A percentile compares a stretch with the other conserved stretches of the same genome.
Evolutionary conservation across 768 basidiomycete species (phyloP).

Genomic region (Hygrophoropsis aurantiaca): DNA sequence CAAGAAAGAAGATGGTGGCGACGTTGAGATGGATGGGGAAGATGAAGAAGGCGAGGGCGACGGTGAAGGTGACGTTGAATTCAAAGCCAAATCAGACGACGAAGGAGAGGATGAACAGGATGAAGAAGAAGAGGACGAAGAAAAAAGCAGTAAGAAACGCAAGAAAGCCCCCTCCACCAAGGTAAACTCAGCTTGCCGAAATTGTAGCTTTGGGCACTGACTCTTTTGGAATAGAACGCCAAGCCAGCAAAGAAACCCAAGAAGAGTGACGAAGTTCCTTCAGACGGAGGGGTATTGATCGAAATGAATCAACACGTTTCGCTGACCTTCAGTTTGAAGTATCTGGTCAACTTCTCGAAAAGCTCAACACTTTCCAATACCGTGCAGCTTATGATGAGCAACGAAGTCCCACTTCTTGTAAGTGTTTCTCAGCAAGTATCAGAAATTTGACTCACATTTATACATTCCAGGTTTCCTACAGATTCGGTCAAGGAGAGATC

Average conservation of each 20-base stretch:
- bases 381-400: conserved; percentile 87
- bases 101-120: conserved; percentile 48
- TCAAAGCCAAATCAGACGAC: conserved; percentile 44
- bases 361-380: conserved; percentile 68
- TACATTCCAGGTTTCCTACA: conserved; percentile 71
- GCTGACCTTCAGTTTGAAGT: conserved; percentile 94
- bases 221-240: conserved; percentile 24
- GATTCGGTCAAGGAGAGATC: conserved; percentile 85
- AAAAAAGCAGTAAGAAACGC: conserved; percentile 62
- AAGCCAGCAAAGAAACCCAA: conserved; percentile 60
- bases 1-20: conserved; percentile 40
- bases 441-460: background rate
- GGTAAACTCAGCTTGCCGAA: conserved; percentile 27
- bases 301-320: conserved; percentile 90
- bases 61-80: conserved; percentile 42
- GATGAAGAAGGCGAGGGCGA: conserved; percentile 48
- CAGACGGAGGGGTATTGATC: conserved; percentile 63
- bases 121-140: conserved; percentile 49
- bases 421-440: conserved; percentile 21
- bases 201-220: conserved; percentile 11
- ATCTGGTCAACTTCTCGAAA: conserved; percentile 96
- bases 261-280: conserved; percentile 54
- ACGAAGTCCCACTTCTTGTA: conserved; percentile 87
- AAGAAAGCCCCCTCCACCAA: conserved; percentile 60
- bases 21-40: conserved; percentile 49